phyloP scores from a whole-genome alignment of 306 rosid genomes.

The Citrullus colocynthis region DNA sequence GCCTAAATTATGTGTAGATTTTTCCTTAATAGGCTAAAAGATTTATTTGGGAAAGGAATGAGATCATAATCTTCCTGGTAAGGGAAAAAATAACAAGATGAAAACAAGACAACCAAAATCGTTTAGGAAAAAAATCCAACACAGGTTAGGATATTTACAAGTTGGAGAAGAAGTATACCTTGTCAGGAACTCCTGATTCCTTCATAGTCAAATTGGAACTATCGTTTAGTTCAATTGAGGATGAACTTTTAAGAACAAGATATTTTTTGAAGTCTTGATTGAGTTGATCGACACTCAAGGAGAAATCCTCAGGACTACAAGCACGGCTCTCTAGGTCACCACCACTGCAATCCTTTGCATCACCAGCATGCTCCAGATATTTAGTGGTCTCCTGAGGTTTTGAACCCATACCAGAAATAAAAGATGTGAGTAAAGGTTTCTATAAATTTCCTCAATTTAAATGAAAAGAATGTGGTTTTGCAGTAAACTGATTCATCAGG shows the following conservation, averaged over 20 bases:
- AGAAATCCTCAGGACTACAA: not conserved
- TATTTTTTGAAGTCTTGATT: not conserved
- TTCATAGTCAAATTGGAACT: not conserved
- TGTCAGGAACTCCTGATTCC: not conserved
- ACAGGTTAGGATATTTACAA: not conserved
- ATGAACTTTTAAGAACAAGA: slow-evolving; percentile 1
- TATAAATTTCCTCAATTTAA: not conserved
- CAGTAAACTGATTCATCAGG: not conserved
- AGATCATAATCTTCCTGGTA: not conserved
- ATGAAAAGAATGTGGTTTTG: not conserved
- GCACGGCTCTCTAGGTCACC: not conserved
- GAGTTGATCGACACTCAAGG: not conserved
- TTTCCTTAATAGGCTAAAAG: not conserved
- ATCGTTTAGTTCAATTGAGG: not conserved
- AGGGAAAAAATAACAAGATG: not conserved
- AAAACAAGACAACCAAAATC: not conserved
- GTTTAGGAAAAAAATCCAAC: not conserved
- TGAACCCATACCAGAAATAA: slow-evolving; percentile 11
- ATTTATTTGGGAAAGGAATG: not conserved
- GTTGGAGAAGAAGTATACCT: slow-evolving; percentile 5
- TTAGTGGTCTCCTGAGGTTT: not conserved
- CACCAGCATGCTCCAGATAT: not conserved
- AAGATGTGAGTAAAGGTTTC: not conserved
- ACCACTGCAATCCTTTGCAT: not conserved
- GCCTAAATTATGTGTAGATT: not conserved